Base-by-base conservation (phyloP, 371 early-diverging fungal species). In the Syncephalastrum racemosum region DNA sequence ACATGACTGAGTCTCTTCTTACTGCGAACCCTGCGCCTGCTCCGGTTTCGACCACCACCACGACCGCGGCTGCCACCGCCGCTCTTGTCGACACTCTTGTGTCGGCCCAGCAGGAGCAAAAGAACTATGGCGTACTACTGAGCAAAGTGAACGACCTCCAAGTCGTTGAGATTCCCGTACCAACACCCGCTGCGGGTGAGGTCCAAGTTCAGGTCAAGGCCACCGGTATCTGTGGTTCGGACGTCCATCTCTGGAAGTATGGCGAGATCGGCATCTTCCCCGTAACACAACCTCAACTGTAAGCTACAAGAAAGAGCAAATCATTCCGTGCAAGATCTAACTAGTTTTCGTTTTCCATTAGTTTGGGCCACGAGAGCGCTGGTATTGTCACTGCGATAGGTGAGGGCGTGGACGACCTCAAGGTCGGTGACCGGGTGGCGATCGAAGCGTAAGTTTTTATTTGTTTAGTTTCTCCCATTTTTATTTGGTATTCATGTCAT, bases 191-290 rank as follows among this genome's bases (percentile, higher is more conserved):
- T 14, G 46, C 50, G n/a, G 70, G 57, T 20, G 64, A 73, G 39
- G 73, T 72, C 12, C 73, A 70, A 44, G 57, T 75, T 4, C 76
- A 73, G 45, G 67, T 70, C 20, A 73, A 73, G 60, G 68, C 69
- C 15, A 67, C 64, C 20, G 77, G 77, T 61, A 73, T 73, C 22
- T 73, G 73, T 54, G 77, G 77, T 24, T 72, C 73, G 8, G 75
- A 75, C 39, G 51, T 72, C 27, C 75, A 75, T 53, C 48, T 72
- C 49, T 75, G 75, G 70, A 72, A 72, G 43, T 59, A 75, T 54
- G 75, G 73, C 41, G 70, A 70, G 39, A 75, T 75, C 46, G 75
- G 75, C 60, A 75, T 75, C n/a, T 75, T 75, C 51, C 67, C 67
- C 31, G 70, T 70, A 2, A 67, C 56, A 4, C 46, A 52, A 1